Evolutionary conservation across 1,139 yeast genomes (phyloP), one percentile per base, ranked within the genome.

Genomic region (Candida sp.): DNA sequence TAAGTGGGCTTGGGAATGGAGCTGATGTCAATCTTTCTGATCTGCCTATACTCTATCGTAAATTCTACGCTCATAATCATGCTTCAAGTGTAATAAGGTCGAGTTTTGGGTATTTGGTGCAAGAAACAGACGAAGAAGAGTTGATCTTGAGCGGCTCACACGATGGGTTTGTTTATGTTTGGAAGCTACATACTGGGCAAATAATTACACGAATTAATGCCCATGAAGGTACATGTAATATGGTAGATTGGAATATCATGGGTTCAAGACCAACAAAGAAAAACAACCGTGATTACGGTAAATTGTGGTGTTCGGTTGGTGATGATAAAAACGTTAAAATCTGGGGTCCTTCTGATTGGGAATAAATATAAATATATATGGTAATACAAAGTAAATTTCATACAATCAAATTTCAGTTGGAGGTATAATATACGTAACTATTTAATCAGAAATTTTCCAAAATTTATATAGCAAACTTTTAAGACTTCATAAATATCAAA

Each of bases 61-160:
- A 81, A 52, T 84, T 78, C 51, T 68, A 78, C 36, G 97, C 97
- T 1, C 88, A 84, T 56, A 75, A 78, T 43, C 95, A 86, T 57
- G 77, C 80, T 32, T 76, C 81, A 27, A 86, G 73, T 55, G 82
- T 89, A 36, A 79, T 91, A 25, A 73, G 97, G 33, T 84, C 96
- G 0, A 77, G 90, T 51, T 85, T 90, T 60, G 96, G 96, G 0
- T 73, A 73, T 49, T 58, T 68, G 41, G 61, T 60, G 40, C 57
- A 60, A 25, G 56, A 54, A 1, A 50, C 77, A 9, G 70, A 70
- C 32, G 75, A 80, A 46, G 95, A 86, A 54, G 84, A 83, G 49
- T 68, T 88, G 41, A 79, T 89, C 0, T 67, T 87, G 15, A 82
- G 91, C 53, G 97, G 97, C 1, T 82, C 95, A 38, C 95, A 87